Evolutionary conservation across 805 yeast genomes (phyloP).

Genomic region (Pichia manshurica): DNA sequence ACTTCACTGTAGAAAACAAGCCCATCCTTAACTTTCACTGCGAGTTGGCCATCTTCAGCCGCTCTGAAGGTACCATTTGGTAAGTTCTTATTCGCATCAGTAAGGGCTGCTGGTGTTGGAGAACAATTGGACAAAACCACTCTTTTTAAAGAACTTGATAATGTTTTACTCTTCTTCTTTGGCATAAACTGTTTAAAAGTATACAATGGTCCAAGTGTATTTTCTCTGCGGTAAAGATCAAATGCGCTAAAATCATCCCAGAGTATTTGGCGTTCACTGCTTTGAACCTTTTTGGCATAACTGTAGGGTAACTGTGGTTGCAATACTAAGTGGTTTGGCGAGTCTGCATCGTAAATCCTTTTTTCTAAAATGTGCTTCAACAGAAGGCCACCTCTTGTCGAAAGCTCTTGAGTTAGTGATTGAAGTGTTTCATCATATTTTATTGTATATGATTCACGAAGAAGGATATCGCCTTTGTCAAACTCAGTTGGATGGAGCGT

Average conservation of each 20-base stretch:
- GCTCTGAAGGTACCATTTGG: slow-evolving; percentile 7
- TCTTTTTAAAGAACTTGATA: slow-evolving; percentile 25
- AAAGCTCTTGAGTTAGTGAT: slow-evolving; percentile 47
- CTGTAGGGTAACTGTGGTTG: slow-evolving; percentile 34
- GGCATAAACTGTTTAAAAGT: slow-evolving; percentile 37
- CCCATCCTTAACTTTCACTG: slow-evolving; percentile 39
- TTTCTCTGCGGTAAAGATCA: slow-evolving; percentile 37
- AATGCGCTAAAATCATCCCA: slow-evolving; percentile 35
- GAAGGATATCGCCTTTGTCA: slow-evolving; percentile 68
- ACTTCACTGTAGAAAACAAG: slow-evolving; percentile 32
- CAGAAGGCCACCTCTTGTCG: slow-evolving; percentile 55
- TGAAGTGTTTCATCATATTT: slow-evolving; percentile 37
- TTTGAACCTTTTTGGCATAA: slow-evolving; percentile 52
- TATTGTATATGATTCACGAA: slow-evolving; percentile 46
- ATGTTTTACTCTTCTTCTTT: slow-evolving; percentile 15
- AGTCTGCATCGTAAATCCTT: slow-evolving; percentile 22
- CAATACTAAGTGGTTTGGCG: slow-evolving; percentile 15
- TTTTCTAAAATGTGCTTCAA: slow-evolving; percentile 40
- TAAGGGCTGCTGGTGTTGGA: not conserved
- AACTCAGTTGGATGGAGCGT: slow-evolving; percentile 84
- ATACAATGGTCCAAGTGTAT: slow-evolving; percentile 53
- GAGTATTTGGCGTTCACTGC: slow-evolving; percentile 36
- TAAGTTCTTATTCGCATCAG: not conserved
- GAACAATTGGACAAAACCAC: slow-evolving; percentile 43
- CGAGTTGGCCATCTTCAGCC: not conserved